Evolutionary conservation across 140 eudicot genomes (phyloP), one percentile per base, ranked within the genome.

Genomic region (Stevia rebaudiana): DNA sequence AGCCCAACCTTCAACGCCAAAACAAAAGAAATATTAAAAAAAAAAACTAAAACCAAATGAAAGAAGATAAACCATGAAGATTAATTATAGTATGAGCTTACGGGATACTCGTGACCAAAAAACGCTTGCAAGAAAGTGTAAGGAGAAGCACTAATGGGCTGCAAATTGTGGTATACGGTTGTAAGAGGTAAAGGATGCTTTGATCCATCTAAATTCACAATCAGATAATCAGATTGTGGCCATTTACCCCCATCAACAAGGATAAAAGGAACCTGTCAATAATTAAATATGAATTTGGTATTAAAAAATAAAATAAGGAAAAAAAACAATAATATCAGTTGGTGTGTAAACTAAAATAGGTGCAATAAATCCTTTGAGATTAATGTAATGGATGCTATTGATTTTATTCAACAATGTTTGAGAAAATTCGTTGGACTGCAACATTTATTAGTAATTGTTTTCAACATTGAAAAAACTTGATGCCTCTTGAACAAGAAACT

Each of bases 111-210:
- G 28, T 84, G 91, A 52, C 98, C 96, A 19, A 84, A 82, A 65
- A 87, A 79, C n/a, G 95, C 96, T 81, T 91, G 98, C 11, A 91
- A 82, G 71, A 91, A 83, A 37, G 95, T 91, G 70, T 80, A 88
- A 9, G 95, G 96, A 75, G 97, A 54, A 69, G 98, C 96, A 66
- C 18, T 61, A 44, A 91, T 70, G 23, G 98, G 98, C 84, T 84
- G 96, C 80, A 87, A 69, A 65, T 91, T 81, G 76, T 81, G 85
- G 79, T 84, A 91, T 61, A 87, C 96, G 8, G 96, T 87, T 10
- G 82, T 72, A 48, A 91, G 95, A 50, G 96, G 96, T 69, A 91
- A 59, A 23, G 91, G 82, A 71, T 91, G 98, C 60, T 68, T 83
- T 68, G 98, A 87, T 15, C 95, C 95, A 40, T 91, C 96, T 92